These are phyloP conservation scores for Calonectria pseudoreteaudii DNA, from an alignment of 2,329 filamentous ascomycete species.

Conservation along the genomic window DNA sequence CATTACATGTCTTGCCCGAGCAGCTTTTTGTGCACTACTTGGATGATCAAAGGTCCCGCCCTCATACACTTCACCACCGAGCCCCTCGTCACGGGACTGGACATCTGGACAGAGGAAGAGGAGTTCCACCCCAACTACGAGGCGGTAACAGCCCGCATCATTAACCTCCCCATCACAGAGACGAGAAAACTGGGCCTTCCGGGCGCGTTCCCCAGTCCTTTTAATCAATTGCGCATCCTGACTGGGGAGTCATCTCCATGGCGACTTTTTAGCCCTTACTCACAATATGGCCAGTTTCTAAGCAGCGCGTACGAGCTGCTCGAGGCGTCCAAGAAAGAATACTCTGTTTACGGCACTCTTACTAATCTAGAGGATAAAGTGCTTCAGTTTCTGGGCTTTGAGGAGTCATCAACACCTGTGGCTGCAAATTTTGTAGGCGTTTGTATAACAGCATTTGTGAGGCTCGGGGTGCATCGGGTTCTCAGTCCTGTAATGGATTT, in stretches of 20 bases:
- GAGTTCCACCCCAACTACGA: not conserved
- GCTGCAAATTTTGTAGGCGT: not conserved
- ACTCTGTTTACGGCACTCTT: not conserved
- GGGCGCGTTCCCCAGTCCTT: slow-evolving; percentile 13
- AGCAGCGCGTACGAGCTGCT: not conserved
- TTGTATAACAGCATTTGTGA: not conserved
- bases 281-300: not conserved
- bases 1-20: slow-evolving; percentile 5
- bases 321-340: not conserved
- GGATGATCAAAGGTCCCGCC: slow-evolving; percentile 14
- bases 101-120: not conserved
- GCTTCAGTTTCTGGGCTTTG: not conserved
- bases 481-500: too few relatives aligned
- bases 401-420: not conserved
- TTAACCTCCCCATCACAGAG: slow-evolving; percentile 2
- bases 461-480: not conserved
- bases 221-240: slow-evolving; percentile 12
- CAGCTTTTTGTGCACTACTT: slow-evolving; percentile 11
- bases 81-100: not conserved
- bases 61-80: slow-evolving; percentile 22
- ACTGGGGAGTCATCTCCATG: not conserved
- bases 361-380: not conserved
- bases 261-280: not conserved
- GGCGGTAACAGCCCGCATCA: slow-evolving; percentile 4
- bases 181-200: not conserved